These are phyloP conservation scores for Jaltomata sinuosa DNA, from an alignment of 257 asterid species.

Conservation along the genomic window DNA sequence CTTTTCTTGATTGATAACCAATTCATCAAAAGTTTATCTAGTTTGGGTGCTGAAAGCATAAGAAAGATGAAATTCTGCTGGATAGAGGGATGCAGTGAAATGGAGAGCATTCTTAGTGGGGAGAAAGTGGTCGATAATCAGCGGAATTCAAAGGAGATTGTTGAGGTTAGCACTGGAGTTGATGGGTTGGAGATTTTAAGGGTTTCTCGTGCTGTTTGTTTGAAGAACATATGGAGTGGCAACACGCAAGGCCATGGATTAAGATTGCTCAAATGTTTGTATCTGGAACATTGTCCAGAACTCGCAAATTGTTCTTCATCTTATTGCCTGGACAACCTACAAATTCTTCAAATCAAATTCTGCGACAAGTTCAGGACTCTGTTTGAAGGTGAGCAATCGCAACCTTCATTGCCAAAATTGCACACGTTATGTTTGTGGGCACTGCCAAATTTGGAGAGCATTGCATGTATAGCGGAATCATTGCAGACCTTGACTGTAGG, in stretches of 20 bases:
- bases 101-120: not conserved
- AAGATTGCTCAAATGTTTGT: not conserved
- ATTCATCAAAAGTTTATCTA: not conserved
- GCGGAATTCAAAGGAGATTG: not conserved
- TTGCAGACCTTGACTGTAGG: not conserved
- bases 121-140: not conserved
- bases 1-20: not conserved
- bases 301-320: not conserved
- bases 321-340: not conserved
- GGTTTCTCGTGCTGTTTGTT: not conserved
- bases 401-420: not conserved
- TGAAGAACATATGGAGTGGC: not conserved
- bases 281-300: not conserved
- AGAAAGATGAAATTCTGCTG: not conserved
- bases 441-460: not conserved
- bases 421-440: not conserved
- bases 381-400: not conserved
- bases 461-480: not conserved
- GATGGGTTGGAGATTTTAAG: not conserved
- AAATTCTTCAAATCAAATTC: not conserved
- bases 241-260: not conserved
- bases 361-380: not conserved
- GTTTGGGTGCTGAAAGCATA: not conserved
- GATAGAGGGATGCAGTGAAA: not conserved
- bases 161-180: not conserved